Percentiles rank a stretch among this genome's conserved stretches.
phyloP scores from a whole-genome alignment of 2,329 filamentous ascomycete species.

The Cladosporium sp. region DNA sequence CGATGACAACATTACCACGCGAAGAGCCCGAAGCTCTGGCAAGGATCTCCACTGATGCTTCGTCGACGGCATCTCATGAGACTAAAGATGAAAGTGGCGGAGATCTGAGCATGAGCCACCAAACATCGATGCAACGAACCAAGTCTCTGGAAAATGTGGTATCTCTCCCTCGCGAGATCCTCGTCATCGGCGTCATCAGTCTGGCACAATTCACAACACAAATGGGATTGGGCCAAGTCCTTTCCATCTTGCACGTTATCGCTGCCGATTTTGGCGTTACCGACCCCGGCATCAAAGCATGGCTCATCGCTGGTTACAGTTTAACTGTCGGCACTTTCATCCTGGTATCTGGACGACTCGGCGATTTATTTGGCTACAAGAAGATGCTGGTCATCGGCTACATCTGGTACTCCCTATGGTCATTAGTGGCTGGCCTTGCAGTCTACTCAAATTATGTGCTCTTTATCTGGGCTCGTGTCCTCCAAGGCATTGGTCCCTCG shows the following conservation, averaged over 20 bases:
- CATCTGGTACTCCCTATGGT: conserved; percentile 39
- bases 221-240: conserved; percentile 23
- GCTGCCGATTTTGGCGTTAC: conserved; percentile 30
- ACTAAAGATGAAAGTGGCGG: background rate
- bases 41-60: conserved; percentile 3
- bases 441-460: conserved; percentile 31
- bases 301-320: conserved; percentile 42
- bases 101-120: background rate
- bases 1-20: background rate
- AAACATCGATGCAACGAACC: conserved; percentile 9
- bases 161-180: conserved; percentile 27
- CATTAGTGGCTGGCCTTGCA: conserved; percentile 36
- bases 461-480: conserved; percentile 35
- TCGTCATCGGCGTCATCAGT: conserved; percentile 26
- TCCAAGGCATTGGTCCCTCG: conserved; percentile 39
- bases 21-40: background rate
- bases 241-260: conserved; percentile 22
- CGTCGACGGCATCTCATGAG: background rate
- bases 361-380: conserved; percentile 44
- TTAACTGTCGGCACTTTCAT: conserved; percentile 46
- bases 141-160: conserved; percentile 25
- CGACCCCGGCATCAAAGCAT: conserved; percentile 40
- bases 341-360: conserved; percentile 40
- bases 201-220: conserved; percentile 30
- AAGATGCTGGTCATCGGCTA: conserved; percentile 39